These are phyloP conservation scores for Wallacemonas sp. DNA, from an alignment of 208 protist species.

Conservation along the genomic window DNA sequence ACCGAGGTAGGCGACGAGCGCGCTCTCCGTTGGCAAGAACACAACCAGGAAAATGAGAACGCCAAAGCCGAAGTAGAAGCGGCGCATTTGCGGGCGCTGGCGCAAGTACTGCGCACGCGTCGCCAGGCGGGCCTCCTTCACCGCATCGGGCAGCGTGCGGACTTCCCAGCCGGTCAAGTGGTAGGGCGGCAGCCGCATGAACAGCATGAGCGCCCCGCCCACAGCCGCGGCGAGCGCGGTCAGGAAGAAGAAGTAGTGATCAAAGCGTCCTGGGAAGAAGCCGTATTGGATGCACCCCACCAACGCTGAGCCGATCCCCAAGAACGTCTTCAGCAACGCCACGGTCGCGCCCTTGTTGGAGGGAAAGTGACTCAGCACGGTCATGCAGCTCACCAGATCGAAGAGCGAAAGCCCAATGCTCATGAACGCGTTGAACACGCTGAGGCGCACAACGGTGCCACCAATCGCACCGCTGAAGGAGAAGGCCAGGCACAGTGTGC, in stretches of 20 bases:
- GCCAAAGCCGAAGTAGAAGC: constrained; percentile 34
- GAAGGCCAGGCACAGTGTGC: constrained; percentile 33
- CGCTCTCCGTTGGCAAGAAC: constrained; percentile 25
- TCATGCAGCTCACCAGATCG: constrained; percentile 40
- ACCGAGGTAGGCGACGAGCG: constrained; percentile 22
- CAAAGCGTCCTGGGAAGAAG: constrained; percentile 32
- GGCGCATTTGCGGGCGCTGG: constrained; percentile 27
- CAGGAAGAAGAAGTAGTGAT: constrained; percentile 36
- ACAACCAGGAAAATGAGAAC: constrained; percentile 26
- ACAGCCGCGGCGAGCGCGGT: background rate
- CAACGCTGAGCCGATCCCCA: constrained; percentile 55
- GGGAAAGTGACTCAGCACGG: constrained; percentile 52
- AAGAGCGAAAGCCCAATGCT: constrained; percentile 26
- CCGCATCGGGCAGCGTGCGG: constrained; percentile 12
- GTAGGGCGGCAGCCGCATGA: constrained; percentile 36
- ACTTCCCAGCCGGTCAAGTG: constrained; percentile 27
- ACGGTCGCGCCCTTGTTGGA: constrained; percentile 36
- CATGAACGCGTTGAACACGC: constrained; percentile 34
- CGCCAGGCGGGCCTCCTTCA: constrained; percentile 12
- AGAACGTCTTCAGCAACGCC: constrained; percentile 57
- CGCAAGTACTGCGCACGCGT: constrained; percentile 20
- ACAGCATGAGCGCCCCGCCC: constrained; percentile 15
- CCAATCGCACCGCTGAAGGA: constrained; percentile 38
- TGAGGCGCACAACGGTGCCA: constrained; percentile 25
- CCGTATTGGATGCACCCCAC: constrained; percentile 31